Conservation (phyloP, 2,329 filamentous ascomycete species). For the Taxawa tesnikishii region DNA sequence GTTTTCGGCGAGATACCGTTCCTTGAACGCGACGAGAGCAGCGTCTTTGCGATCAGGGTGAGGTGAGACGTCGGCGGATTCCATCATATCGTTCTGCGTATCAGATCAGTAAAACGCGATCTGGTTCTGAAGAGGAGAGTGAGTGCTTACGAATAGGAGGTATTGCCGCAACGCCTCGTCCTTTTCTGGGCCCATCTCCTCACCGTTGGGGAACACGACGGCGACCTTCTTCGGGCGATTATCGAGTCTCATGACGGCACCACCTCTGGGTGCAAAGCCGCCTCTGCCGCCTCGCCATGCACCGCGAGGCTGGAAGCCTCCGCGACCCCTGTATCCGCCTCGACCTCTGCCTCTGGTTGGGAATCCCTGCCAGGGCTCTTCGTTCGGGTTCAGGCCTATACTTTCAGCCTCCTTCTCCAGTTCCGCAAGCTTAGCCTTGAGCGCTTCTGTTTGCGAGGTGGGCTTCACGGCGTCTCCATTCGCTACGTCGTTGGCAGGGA, state of each 20-base stretch:
- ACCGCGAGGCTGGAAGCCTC: constrained; percentile 26
- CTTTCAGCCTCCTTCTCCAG: constrained; percentile 60
- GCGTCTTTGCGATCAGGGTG: constrained; percentile 25
- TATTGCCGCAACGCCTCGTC: constrained; percentile 62
- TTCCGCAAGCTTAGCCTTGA: constrained; percentile 61
- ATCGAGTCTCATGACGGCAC: constrained; percentile 54
- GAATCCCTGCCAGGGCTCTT: constrained; percentile 17
- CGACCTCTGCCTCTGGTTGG: constrained; percentile 26
- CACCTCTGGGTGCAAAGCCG: constrained; percentile 28
- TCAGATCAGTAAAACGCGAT: constrained; percentile 6
- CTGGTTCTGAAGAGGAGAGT: background rate
- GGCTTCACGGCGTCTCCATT: constrained; percentile 16
- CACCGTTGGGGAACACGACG: constrained; percentile 39
- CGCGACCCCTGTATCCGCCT: constrained; percentile 29
- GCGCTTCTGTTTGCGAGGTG: constrained; percentile 44
- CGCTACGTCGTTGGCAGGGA: constrained; percentile 11
- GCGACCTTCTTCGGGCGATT: constrained; percentile 60
- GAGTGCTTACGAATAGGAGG: constrained; percentile 36
- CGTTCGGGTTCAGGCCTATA: constrained; percentile 53
- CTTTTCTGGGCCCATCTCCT: constrained; percentile 50
- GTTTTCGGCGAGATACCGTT: constrained; percentile 52
- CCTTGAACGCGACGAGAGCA: constrained; percentile 28
- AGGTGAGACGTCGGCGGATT: constrained; percentile 23
- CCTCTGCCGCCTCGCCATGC: constrained; percentile 33
- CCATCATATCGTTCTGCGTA: constrained; percentile 13